Conservation (phyloP, 179 eudicot species). For the Spinacia oleracea region DNA sequence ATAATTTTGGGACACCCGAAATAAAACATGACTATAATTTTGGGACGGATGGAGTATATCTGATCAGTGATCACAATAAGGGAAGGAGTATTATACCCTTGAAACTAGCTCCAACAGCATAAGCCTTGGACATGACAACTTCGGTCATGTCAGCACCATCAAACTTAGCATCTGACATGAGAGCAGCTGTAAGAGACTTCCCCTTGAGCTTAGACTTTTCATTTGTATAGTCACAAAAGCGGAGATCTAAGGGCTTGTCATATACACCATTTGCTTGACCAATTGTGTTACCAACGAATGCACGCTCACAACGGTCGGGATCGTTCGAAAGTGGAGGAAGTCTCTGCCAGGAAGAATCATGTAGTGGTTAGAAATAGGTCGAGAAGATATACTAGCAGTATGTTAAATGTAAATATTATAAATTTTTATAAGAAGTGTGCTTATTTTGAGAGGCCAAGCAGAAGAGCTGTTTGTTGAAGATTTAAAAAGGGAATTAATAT, state of each 20-base stretch:
- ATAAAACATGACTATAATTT: too few species aligned
- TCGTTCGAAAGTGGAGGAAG: slow-evolving; percentile 97
- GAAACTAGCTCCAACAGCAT: slow-evolving; percentile 97
- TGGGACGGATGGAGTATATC: too few species aligned
- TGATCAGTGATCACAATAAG: not conserved
- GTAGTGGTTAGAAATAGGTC: slow-evolving; percentile 15
- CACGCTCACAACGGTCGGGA: slow-evolving; percentile 86
- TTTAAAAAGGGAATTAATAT: not conserved
- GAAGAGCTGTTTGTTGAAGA: not conserved
- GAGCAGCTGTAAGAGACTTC: slow-evolving; percentile 91
- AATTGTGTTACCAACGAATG: slow-evolving; percentile 94
- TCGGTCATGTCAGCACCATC: slow-evolving; percentile 99
- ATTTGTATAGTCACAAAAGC: slow-evolving; percentile 82
- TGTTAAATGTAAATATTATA: not conserved
- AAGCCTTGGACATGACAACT: slow-evolving; percentile 98
- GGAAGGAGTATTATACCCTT: slow-evolving; percentile 48
- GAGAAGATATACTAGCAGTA: not conserved
- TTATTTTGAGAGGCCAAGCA: not conserved
- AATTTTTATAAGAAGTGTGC: not conserved
- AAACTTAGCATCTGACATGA: slow-evolving; percentile 93
- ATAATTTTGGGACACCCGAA: too few species aligned
- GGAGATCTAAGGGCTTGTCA: slow-evolving; percentile 91
- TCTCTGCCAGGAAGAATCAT: slow-evolving; percentile 52
- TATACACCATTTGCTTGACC: slow-evolving; percentile 99
- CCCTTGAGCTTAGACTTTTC: slow-evolving; percentile 91